Base-by-base conservation (phyloP, 108 stramenopile species). In the Bacterosira constricta region DNA sequence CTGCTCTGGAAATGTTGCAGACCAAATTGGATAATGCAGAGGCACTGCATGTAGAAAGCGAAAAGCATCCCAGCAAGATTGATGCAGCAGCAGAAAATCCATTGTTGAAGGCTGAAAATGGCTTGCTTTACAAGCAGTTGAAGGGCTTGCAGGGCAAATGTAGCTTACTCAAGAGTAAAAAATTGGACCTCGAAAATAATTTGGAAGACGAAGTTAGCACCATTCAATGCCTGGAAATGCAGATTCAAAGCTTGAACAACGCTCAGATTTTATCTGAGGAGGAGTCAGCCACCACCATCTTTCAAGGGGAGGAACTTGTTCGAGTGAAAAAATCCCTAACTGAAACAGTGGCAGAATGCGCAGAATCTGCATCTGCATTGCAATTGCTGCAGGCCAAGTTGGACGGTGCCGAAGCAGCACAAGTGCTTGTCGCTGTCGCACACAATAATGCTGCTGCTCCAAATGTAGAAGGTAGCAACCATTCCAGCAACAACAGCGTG, bases 31-130 rank as follows among this genome's bases (percentile, higher is more conserved):
- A 37, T 38, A 18, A 34, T 45, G 32, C 55, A 4, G 55, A 56
- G 34, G n/a, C 55, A 3, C 55, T 31, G 20, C 36, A 34, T 15
- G 36, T 20, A 56, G 61, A 63, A 5, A 29, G 45, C 11, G 32
- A 35, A 38, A 39, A 23, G 25, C 20, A 7, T 37, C n/a, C 13
- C 41, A 51, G 3, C 11, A 58, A 61, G 31, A 53, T 44, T 42
- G 71, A 61, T n/a, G 23, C 34, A 46, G 20, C 50, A 1, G n/a
- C n/a, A n/a, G n/a, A n/a, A n/a, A n/a, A n/a, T n/a, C n/a, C n/a
- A n/a, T n/a, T n/a, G n/a, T 18, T 72, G 13, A 54, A 37, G 23
- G 65, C 57, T 15, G 78, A 79, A 72, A 66, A 42, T 23, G 65
- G 67, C 10, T 49, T 52, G 23, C 46, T 66, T 26, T 62, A 31